A percentile compares a stretch with the other conserved stretches of the same genome.
phyloP scores from a whole-genome alignment of 1,139 yeast genomes.

The Candida sp. region DNA sequence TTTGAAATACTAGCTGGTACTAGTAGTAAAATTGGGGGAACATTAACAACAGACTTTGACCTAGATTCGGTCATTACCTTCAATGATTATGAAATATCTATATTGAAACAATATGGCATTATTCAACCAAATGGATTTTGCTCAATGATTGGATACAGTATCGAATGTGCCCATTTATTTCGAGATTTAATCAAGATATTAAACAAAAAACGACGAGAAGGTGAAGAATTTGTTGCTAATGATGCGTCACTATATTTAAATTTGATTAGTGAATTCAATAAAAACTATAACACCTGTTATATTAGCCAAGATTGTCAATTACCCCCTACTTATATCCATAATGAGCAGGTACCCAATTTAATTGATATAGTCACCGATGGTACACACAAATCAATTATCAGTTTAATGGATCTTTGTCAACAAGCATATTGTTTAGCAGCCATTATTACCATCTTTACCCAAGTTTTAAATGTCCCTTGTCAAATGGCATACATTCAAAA shows the following conservation, averaged over 20 bases:
- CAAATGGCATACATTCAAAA: constrained; percentile 26
- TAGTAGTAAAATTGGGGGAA: constrained; percentile 59
- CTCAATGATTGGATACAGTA: constrained; percentile 52
- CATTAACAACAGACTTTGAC: constrained; percentile 46
- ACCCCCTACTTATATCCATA: constrained; percentile 4
- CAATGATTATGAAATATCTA: constrained; percentile 34
- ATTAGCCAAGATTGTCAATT: constrained; percentile 7
- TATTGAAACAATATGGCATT: constrained; percentile 27
- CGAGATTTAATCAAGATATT: constrained; percentile 49
- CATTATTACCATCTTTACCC: constrained; percentile 21
- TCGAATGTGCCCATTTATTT: constrained; percentile 41
- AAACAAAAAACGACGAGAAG: constrained; percentile 29
- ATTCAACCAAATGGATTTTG: constrained; percentile 46
- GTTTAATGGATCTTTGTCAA: constrained; percentile 35
- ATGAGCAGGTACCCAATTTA: constrained; percentile 6
- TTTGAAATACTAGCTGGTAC: constrained; percentile 64
- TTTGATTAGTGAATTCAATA: constrained; percentile 22
- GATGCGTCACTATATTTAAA: constrained; percentile 18
- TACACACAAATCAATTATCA: constrained; percentile 10
- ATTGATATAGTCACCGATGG: constrained; percentile 9
- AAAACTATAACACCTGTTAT: constrained; percentile 10
- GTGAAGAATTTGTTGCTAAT: constrained; percentile 6
- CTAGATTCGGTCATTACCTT: constrained; percentile 44
- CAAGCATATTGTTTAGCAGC: constrained; percentile 29
- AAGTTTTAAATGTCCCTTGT: constrained; percentile 26